Conservation (phyloP, 2,329 filamentous ascomycete species). For the Pseudogymnoascus sp. region DNA sequence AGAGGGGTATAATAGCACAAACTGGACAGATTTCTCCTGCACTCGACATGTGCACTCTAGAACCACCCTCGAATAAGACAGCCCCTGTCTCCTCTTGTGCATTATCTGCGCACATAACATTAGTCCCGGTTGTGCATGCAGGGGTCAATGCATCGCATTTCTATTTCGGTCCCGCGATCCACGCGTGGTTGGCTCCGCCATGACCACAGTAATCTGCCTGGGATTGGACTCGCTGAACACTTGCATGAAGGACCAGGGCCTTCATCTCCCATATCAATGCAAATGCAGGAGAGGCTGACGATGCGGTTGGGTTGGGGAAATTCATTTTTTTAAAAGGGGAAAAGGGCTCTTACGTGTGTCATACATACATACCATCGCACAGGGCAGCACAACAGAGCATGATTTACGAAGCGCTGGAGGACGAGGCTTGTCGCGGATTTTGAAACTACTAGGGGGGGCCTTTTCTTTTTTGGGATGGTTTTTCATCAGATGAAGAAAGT, state of each 20-base stretch:
- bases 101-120: neutral
- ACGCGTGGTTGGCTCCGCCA: neutral
- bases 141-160: neutral
- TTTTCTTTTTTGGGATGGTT: neutral
- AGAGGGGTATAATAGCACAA: neutral
- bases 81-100: neutral
- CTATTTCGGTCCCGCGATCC: neutral
- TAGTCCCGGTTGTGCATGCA: neutral
- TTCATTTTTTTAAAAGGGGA: neutral
- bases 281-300: constrained; percentile 23
- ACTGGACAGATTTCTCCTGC: neutral
- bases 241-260: constrained; percentile 21
- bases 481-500: neutral
- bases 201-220: neutral
- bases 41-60: neutral
- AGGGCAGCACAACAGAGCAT: neutral
- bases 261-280: constrained; percentile 35
- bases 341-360: neutral
- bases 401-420: neutral
- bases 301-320: neutral
- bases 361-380: constrained; percentile 1
- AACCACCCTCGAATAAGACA: neutral
- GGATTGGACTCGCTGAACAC: constrained; percentile 8
- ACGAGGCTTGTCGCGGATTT: neutral
- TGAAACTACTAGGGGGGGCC: neutral